Evolutionary conservation across 306 rosid species (phyloP).

Genomic region (Dryas octopetala): DNA sequence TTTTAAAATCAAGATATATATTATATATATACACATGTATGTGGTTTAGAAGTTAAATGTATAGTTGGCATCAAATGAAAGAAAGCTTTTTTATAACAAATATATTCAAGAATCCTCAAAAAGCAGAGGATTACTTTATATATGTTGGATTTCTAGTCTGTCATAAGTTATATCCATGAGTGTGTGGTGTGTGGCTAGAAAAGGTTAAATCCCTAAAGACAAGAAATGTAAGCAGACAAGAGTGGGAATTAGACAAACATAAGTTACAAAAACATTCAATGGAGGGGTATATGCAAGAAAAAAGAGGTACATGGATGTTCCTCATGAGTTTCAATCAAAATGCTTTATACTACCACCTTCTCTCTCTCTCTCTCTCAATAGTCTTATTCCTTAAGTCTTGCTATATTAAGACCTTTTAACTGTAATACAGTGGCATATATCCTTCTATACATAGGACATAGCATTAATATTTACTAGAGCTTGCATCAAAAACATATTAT

Average conservation of each 20-base stretch:
- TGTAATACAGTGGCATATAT: conserved; percentile 47
- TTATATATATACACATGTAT: too few species aligned
- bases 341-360: conserved; percentile 26
- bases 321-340: conserved; percentile 49
- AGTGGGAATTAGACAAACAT: conserved; percentile 35
- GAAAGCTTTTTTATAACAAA: too few species aligned
- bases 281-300: conserved; percentile 29
- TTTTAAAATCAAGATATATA: too few species aligned
- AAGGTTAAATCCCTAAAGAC: conserved; percentile 28
- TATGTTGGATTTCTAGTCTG: conserved; percentile 35
- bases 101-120: neutral
- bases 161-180: conserved; percentile 32
- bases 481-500: neutral
- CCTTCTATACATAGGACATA: conserved; percentile 41
- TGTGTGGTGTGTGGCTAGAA: conserved; percentile 21
- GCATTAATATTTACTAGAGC: conserved; percentile 35
- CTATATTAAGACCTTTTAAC: conserved; percentile 78
- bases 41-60: too few species aligned
- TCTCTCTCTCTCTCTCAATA: conserved; percentile 24
- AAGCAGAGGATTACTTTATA: neutral
- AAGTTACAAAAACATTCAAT: conserved; percentile 27
- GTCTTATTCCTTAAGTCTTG: conserved; percentile 49
- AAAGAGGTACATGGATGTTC: conserved; percentile 35
- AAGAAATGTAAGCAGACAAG: conserved; percentile 41
- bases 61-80: too few species aligned